phyloP scores from a whole-genome alignment of 2,329 filamentous ascomycete genomes.

The Exophiala aquamarina region DNA sequence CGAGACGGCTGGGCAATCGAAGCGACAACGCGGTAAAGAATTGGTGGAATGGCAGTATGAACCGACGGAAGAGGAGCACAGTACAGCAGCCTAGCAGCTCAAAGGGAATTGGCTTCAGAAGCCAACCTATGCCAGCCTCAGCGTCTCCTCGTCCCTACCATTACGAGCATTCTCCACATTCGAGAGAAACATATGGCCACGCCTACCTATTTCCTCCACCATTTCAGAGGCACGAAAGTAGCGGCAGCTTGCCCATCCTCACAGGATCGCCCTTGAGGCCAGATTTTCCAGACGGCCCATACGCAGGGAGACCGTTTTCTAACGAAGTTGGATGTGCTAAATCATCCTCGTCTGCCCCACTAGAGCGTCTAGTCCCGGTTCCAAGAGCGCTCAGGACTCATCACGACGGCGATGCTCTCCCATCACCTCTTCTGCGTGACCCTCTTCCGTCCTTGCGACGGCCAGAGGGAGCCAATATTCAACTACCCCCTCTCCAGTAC shows the following conservation, averaged over 20 bases:
- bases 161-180: not conserved
- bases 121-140: slow-evolving; percentile 22
- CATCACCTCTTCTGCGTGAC: not conserved
- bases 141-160: slow-evolving; percentile 6
- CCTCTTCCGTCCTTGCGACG: no score
- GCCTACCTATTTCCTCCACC: slow-evolving; percentile 2
- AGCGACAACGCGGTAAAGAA: slow-evolving; percentile 98
- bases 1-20: slow-evolving; percentile 74
- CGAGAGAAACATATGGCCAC: not conserved
- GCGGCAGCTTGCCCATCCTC: not conserved
- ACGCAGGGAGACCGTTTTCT: not conserved
- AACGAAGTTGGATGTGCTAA: not conserved
- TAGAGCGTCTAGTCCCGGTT: not conserved
- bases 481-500: slow-evolving; percentile 29
- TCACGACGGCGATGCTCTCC: not conserved
- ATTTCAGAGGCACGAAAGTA: slow-evolving; percentile 4
- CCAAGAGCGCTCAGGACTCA: not conserved
- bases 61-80: slow-evolving; percentile 51
- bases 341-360: not conserved
- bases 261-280: not conserved
- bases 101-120: slow-evolving; percentile 22
- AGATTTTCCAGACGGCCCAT: not conserved
- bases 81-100: slow-evolving; percentile 9
- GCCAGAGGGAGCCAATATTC: not conserved
- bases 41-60: slow-evolving; percentile 95